These are phyloP conservation scores for Saccharomycopsis sp. DNA, from an alignment of 805 yeast species.

Conservation along the genomic window DNA sequence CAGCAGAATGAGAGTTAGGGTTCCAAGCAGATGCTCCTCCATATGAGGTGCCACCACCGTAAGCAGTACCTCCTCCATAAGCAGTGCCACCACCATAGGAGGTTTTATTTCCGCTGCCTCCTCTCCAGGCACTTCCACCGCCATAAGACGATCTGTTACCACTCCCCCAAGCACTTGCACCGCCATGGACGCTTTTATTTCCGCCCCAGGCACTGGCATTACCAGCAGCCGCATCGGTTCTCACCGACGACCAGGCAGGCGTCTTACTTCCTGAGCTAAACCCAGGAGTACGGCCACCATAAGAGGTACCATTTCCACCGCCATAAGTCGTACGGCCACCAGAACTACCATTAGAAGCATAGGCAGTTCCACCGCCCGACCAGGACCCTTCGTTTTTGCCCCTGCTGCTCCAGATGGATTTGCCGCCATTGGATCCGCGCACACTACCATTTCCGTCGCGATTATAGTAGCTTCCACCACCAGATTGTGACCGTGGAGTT, in stretches of 20 bases:
- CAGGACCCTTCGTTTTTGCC: conserved; percentile 41
- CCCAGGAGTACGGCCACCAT: conserved; percentile 23
- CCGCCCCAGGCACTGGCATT: conserved; percentile 45
- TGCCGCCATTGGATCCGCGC: conserved; percentile 30
- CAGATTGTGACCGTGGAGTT: conserved; percentile 28
- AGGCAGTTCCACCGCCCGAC: conserved; percentile 26
- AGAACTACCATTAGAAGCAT: conserved; percentile 22
- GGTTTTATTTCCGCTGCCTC: conserved; percentile 24
- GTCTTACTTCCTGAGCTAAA: conserved; percentile 31
- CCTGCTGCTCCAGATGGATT: conserved; percentile 30
- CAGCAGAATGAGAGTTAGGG: conserved; percentile 13
- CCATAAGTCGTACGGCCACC: conserved; percentile 16
- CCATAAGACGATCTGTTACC: conserved; percentile 34
- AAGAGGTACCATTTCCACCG: conserved; percentile 23
- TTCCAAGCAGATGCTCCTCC: conserved; percentile 39
- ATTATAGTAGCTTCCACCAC: conserved; percentile 21
- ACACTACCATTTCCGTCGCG: conserved; percentile 24
- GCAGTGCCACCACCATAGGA: conserved; percentile 21
- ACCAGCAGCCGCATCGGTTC: conserved; percentile 30
- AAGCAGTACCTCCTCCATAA: conserved; percentile 23
- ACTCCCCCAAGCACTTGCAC: conserved; percentile 41
- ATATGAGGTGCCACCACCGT: conserved; percentile 23
- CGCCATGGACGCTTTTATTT: conserved; percentile 39
- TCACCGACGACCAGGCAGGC: conserved; percentile 28
- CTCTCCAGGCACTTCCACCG: conserved; percentile 36